phyloP scores from a whole-genome alignment of 805 yeast genomes.

The Grigorovia humatica region DNA sequence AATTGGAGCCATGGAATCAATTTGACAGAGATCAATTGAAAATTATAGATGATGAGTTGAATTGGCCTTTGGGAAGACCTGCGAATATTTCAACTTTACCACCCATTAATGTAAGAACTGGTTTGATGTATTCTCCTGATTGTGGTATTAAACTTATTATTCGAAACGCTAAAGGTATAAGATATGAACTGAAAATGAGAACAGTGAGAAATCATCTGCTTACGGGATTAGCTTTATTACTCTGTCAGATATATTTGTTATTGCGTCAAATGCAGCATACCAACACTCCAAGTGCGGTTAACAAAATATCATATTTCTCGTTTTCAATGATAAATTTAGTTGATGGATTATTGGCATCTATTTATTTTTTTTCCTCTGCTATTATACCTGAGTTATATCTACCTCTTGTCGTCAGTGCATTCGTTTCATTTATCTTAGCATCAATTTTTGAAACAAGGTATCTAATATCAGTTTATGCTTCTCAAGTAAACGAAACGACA shows the following conservation, averaged over 20 bases:
- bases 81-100: conserved; percentile 44
- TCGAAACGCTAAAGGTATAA: conserved; percentile 40
- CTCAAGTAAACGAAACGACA: conserved; percentile 64
- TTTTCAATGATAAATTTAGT: conserved; percentile 51
- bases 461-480: conserved; percentile 51
- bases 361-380: conserved; percentile 49
- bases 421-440: conserved; percentile 58
- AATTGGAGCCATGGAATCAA: conserved; percentile 51
- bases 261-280: conserved; percentile 61
- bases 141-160: conserved; percentile 54
- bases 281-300: conserved; percentile 70
- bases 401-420: conserved; percentile 59
- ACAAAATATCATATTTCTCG: conserved; percentile 62
- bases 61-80: conserved; percentile 72
- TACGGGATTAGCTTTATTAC: conserved; percentile 36
- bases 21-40: conserved; percentile 40
- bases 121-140: conserved; percentile 75
- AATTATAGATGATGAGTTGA: conserved; percentile 62
- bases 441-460: conserved; percentile 69
- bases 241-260: conserved; percentile 45
- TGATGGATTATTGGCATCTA: conserved; percentile 61
- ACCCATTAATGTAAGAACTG: conserved; percentile 39
- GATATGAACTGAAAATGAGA: conserved; percentile 36
- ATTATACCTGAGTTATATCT: conserved; percentile 48
- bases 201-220: conserved; percentile 34